phyloP scores from a whole-genome alignment of 2,329 filamentous ascomycete genomes.

The Sclerotinia glacialis region DNA sequence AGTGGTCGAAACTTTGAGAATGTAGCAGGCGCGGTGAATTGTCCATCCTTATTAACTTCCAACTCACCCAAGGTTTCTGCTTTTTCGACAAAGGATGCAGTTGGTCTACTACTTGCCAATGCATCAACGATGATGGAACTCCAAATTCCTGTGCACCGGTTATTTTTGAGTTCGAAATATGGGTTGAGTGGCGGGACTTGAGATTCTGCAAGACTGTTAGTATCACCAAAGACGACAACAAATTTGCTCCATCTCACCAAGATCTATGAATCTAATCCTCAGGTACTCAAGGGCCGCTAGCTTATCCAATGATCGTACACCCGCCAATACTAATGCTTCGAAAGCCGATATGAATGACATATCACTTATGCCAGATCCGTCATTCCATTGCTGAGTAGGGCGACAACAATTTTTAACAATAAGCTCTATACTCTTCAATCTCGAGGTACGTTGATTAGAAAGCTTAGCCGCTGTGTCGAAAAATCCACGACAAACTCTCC shows the following conservation, averaged over 20 bases:
- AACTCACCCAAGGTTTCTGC: slow-evolving; percentile 62
- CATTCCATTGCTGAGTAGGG: slow-evolving; percentile 48
- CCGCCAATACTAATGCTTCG: slow-evolving; percentile 63
- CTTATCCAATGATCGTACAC: slow-evolving; percentile 57
- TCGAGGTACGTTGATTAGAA: slow-evolving; percentile 47
- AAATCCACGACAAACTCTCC: slow-evolving; percentile 66
- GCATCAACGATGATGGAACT: slow-evolving; percentile 63
- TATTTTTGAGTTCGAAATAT: slow-evolving; percentile 63
- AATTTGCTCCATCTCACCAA: slow-evolving; percentile 48
- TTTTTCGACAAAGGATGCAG: slow-evolving; percentile 58
- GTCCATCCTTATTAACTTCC: slow-evolving; percentile 55
- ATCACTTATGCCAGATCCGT: slow-evolving; percentile 69
- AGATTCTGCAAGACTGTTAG: slow-evolving; percentile 52
- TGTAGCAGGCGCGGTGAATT: slow-evolving; percentile 37
- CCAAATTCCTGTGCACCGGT: slow-evolving; percentile 68
- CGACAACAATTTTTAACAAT: slow-evolving; percentile 74
- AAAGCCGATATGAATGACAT: slow-evolving; percentile 70
- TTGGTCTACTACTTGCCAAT: slow-evolving; percentile 57
- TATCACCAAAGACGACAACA: slow-evolving; percentile 5
- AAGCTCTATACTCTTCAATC: slow-evolving; percentile 64
- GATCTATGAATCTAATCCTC: slow-evolving; percentile 71
- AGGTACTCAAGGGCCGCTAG: slow-evolving; percentile 61
- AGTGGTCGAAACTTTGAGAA: slow-evolving; percentile 34
- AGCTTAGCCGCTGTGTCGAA: slow-evolving; percentile 58
- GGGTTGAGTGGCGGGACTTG: slow-evolving; percentile 69